A percentile compares a stretch with the other conserved stretches of the same genome.
phyloP scores from a whole-genome alignment of 164 flowering plant genomes.

The Houttuynia cordata region DNA sequence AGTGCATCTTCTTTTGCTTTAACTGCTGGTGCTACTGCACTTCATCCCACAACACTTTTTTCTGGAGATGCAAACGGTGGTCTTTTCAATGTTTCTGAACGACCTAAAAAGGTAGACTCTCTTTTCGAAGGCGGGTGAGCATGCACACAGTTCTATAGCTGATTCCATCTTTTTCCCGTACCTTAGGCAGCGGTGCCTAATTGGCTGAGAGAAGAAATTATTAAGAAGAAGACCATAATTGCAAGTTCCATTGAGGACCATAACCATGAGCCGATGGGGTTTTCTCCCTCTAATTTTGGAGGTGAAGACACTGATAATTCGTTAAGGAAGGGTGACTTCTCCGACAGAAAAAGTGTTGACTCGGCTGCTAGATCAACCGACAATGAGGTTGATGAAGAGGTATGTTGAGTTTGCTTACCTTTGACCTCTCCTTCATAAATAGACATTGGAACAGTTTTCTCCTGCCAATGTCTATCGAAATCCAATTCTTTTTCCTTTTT shows the following conservation, averaged over 20 bases:
- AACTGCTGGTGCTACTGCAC: slow-evolving; percentile 32
- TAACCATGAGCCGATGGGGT: slow-evolving; percentile 19
- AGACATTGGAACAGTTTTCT: background rate
- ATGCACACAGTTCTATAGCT: background rate
- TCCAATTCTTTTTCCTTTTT: no score
- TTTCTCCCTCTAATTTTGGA: slow-evolving; percentile 29
- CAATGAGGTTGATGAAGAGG: slow-evolving; percentile 89
- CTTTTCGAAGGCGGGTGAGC: background rate
- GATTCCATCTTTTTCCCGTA: background rate
- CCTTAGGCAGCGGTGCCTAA: slow-evolving; percentile 84
- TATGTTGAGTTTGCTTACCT: slow-evolving; percentile 4
- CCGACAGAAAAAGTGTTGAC: slow-evolving; percentile 55
- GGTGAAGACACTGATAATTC: slow-evolving; percentile 48
- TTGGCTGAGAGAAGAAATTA: slow-evolving; percentile 96
- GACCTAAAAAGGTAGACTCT: slow-evolving; percentile 76
- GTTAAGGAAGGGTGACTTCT: slow-evolving; percentile 37
- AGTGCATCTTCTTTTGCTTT: slow-evolving; percentile 27
- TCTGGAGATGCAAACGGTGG: slow-evolving; percentile 70
- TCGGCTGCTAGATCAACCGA: slow-evolving; percentile 53
- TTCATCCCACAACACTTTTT: slow-evolving; percentile 49
- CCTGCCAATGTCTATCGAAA: no score
- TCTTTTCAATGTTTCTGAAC: slow-evolving; percentile 46
- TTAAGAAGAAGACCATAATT: slow-evolving; percentile 66
- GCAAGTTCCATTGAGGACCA: slow-evolving; percentile 35
- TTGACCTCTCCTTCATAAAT: background rate